These are phyloP conservation scores for Mucor circinelloides DNA, from an alignment of 371 early-diverging fungal genomes.

Conservation along the genomic window DNA sequence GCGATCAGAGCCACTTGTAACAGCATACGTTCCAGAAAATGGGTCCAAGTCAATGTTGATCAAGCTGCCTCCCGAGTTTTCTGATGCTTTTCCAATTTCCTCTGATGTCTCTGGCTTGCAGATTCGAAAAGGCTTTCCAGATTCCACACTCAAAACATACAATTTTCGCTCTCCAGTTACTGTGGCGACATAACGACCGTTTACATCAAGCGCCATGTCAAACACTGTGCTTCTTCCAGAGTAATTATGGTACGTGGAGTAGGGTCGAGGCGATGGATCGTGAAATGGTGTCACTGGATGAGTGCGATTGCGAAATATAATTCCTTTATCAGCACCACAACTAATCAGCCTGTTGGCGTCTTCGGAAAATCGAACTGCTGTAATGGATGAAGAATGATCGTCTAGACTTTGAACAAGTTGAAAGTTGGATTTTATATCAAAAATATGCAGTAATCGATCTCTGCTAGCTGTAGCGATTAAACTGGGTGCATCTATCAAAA, in stretches of 20 bases:
- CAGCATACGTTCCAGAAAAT: slow-evolving; percentile 70
- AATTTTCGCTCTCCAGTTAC: slow-evolving; percentile 76
- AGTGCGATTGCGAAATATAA: slow-evolving; percentile 68
- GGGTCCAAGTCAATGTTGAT: slow-evolving; percentile 75
- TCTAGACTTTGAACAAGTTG: slow-evolving; percentile 78
- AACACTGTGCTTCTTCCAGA: slow-evolving; percentile 76
- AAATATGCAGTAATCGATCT: slow-evolving; percentile 82
- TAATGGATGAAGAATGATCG: slow-evolving; percentile 87
- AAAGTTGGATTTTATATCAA: slow-evolving; percentile 62
- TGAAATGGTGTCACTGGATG: slow-evolving; percentile 12
- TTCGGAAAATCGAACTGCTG: slow-evolving; percentile 71
- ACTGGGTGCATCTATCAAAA: slow-evolving; percentile 34
- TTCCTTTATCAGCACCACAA: slow-evolving; percentile 85
- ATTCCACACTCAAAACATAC: slow-evolving; percentile 61
- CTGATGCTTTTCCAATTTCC: slow-evolving; percentile 53
- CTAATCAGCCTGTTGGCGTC: slow-evolving; percentile 72
- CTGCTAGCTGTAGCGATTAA: slow-evolving; percentile 80
- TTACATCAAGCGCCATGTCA: slow-evolving; percentile 70
- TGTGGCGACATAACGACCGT: slow-evolving; percentile 59
- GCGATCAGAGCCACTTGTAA: slow-evolving; percentile 75
- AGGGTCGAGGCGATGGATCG: slow-evolving; percentile 27
- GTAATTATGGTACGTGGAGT: slow-evolving; percentile 69
- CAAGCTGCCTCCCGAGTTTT: slow-evolving; percentile 61
- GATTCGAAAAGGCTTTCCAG: slow-evolving; percentile 69
- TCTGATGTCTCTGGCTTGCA: slow-evolving; percentile 65